phyloP scores from a whole-genome alignment of 2,329 filamentous ascomycete genomes.

The Xylariaceae sp. region DNA sequence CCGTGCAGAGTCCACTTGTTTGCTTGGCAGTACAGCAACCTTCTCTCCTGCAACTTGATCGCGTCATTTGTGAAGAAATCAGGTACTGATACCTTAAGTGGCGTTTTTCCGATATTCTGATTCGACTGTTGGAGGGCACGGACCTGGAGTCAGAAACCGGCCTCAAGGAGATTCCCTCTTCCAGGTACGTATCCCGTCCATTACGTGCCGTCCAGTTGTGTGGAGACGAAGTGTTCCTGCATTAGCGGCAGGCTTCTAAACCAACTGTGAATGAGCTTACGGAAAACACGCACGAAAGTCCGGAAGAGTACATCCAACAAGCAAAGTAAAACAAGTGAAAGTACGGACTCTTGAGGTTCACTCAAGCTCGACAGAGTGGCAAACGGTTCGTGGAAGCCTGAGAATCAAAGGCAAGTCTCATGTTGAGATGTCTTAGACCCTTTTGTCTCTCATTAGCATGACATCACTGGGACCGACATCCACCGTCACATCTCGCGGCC shows the following conservation, averaged over 20 bases:
- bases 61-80: no score
- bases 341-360: not conserved
- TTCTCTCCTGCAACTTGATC: no score
- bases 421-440: conserved; percentile 2
- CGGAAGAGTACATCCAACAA: no score
- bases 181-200: not conserved
- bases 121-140: no score
- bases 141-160: no score
- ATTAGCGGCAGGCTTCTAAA: conserved; percentile 24
- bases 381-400: not conserved
- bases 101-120: no score
- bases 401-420: not conserved
- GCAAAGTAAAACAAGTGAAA: not conserved
- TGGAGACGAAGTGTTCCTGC: conserved; percentile 27
- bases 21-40: no score
- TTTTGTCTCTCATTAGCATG: conserved; percentile 1
- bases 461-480: not conserved
- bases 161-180: no score
- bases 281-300: not conserved
- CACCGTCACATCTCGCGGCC: not conserved
- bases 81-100: no score
- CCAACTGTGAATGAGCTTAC: conserved; percentile 1
- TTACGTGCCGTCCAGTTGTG: conserved; percentile 1
- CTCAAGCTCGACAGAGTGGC: not conserved
- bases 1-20: no score